Evolutionary conservation across 345 rosid genomes (phyloP), one percentile per base, ranked within the genome.

Genomic region (Citrus maxima): DNA sequence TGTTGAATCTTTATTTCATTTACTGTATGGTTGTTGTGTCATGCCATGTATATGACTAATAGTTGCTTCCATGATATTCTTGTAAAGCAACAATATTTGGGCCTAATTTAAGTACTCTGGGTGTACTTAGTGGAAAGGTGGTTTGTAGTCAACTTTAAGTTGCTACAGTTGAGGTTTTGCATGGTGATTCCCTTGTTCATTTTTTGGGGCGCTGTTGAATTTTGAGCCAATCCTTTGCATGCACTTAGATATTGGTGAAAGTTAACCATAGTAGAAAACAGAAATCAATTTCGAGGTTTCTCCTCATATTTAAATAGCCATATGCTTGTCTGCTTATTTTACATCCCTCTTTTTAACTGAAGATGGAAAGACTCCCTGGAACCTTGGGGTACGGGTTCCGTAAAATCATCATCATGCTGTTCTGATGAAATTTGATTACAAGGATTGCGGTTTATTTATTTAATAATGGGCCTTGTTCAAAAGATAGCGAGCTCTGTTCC

Each of bases 1-100:
- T 77, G 88, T 18, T 19, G 64, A 22, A 4, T 70, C 16, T 25
- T 73, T 70, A 49, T 58, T 32, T 49, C 28, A 66, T 18, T 46
- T 24, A 8, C 19, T 21, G 21, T 34, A 54, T 38, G 65, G 9
- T 42, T 71, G 18, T 67, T 16, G 25, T 32, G 14, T 56, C 25
- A 18, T 60, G 42, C 34, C 49, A 19, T 25, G 10, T 35, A 22
- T 40, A n/a, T 21, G 69, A 61, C 22, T 21, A 46, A 27, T 67
- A 19, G 22, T 71, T 71, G 54, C 70, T 10, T 30, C 27, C n/a
- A n/a, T 56, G 32, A 60, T 28, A 58, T 62, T 10, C 30, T 32
- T 34, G 27, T 28, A 18, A 71, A 51, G 4, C 61, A 19, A 51
- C 54, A 5, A 10, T 65, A 65, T 34, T 65, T 65, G 21, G 5